These are phyloP conservation scores for Fusarium incarnatum DNA, from an alignment of 2,329 filamentous ascomycete genomes.

Conservation along the genomic window DNA sequence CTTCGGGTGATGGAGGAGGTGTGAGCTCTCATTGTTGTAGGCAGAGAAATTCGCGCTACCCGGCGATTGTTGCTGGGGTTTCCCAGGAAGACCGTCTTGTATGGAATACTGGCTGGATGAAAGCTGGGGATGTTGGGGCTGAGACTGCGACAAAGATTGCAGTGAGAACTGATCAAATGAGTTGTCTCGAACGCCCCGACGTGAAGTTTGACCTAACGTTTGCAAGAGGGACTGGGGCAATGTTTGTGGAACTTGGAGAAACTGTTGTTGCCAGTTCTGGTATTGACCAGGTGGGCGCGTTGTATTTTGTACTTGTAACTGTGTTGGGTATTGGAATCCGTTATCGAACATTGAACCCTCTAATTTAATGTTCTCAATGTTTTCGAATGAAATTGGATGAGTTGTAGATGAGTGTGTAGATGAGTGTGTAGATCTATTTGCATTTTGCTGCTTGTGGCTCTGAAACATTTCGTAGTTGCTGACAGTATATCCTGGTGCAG, in stretches of 20 bases:
- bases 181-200: not conserved
- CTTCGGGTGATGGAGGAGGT: not conserved
- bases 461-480: not conserved
- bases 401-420: not conserved
- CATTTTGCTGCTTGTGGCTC: not conserved
- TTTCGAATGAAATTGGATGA: not conserved
- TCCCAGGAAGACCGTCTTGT: not conserved
- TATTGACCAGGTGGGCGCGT: not conserved
- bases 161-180: not conserved
- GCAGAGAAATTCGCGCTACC: not conserved
- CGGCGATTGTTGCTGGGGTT: not conserved
- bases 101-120: not conserved
- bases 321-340: conserved; percentile 1
- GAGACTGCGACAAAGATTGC: not conserved
- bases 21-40: not conserved
- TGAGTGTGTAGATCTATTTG: not conserved
- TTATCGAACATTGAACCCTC: not conserved
- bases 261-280: not conserved
- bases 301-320: not conserved
- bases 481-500: not conserved
- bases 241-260: not conserved
- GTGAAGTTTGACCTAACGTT: not conserved
- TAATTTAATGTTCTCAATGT: not conserved
- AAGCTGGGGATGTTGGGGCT: not conserved
- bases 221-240: not conserved